Percentiles rank a stretch among this genome's conserved stretches.
Conservation (phyloP, 768 basidiomycete species). For the Lactarius pseudohatsudake region DNA sequence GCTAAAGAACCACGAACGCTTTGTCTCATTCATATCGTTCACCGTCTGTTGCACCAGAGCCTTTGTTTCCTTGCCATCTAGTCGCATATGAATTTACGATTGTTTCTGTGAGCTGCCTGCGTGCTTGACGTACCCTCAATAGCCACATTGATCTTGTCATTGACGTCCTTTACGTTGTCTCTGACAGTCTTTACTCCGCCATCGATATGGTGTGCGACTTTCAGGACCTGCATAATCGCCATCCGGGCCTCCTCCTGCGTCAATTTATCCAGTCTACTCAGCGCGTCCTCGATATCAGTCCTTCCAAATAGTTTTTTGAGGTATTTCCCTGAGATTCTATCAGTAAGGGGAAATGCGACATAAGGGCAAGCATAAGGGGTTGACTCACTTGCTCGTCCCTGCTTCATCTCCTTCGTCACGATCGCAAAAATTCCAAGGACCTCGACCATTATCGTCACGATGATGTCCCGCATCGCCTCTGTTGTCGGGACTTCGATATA, state of each 20-base stretch:
- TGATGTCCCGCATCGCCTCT: not conserved
- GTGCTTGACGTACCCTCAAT: not conserved
- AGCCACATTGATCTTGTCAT: not conserved
- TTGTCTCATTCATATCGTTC: not conserved
- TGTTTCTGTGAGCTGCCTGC: not conserved
- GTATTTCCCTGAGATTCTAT: not conserved
- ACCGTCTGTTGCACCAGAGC: not conserved
- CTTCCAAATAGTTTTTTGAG: not conserved
- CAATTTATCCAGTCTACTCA: not conserved
- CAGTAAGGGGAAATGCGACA: not conserved
- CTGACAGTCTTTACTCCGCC: not conserved
- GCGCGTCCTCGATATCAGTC: not conserved
- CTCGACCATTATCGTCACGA: constrained; percentile 1
- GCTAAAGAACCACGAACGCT: not conserved
- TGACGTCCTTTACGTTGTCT: not conserved
- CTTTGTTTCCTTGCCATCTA: not conserved
- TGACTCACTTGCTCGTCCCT: not conserved
- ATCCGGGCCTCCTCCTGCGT: constrained; percentile 2
- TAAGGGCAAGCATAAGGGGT: too few relatives aligned
- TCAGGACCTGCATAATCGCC: not conserved
- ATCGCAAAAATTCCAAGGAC: not conserved
- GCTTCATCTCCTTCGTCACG: not conserved
- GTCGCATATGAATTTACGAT: not conserved
- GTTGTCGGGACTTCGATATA: not conserved
- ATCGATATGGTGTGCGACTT: not conserved